Evolutionary conservation across 1,284 basidiomycete species (phyloP), one percentile per base, ranked within the genome.

Genomic region (Rhodotorula sp.): DNA sequence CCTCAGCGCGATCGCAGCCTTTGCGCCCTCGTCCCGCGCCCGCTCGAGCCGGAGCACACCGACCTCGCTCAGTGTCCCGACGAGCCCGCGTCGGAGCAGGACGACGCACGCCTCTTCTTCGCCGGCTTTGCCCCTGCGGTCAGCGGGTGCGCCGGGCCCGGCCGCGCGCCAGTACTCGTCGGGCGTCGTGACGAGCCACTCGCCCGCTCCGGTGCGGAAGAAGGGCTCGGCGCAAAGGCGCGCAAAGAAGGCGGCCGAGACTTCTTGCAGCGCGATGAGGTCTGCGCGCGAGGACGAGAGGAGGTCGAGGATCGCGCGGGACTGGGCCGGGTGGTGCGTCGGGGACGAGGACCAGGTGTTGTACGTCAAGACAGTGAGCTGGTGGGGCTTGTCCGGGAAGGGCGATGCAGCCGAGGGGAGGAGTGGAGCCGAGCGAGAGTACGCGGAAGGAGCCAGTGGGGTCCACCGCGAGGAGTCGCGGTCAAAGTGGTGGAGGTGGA

Each of bases 301-400:
- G 48, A 71, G 12, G 27, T 16, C 21, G 41, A 69, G 61, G 52
- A 74, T 56, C 0, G 73, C 64, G 23, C 14, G 19, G 3, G 73
- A 49, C 48, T 74, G 73, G 13, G 58, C 34, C 1, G 13, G 58
- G 0, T 64, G 52, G 59, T 71, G 69, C 5, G 62, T 34, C 3
- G 69, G 70, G 3, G 65, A 54, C 13, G 64, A 66, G 23, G 73
- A 62, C 27, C 23, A 74, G 42, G 62, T 69, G 70, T 74, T 74
- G 54, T 61, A 71, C 19, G 73, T 74, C 41, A 71, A 25, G 49
- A 65, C 23, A 10, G 41, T 25, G 54, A 73, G 49, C 9, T 25
- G 50, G 41, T 14, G 23, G 41, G 21, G 21, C 34, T 60, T 49
- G 65, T n/a, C 8, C 50, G 23, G 19, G 52, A 8, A 3, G 16